Evolutionary conservation across 306 rosid genomes (phyloP), one percentile per base, ranked within the genome.

Genomic region (Vigna nakashimae): DNA sequence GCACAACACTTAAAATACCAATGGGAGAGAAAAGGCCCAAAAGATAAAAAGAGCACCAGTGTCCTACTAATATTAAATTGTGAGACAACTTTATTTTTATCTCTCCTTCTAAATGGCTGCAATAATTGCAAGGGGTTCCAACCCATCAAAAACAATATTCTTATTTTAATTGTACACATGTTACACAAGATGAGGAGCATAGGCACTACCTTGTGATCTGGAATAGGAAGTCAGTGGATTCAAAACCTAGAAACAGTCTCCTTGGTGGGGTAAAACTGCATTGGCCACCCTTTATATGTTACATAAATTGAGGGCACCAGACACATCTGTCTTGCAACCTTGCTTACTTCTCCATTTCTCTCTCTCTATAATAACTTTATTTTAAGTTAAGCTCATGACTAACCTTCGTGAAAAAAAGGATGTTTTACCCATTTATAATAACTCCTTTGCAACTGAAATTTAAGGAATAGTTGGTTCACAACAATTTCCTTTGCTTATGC

Each of bases 271-370:
- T 59, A 26, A 59, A 17, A 28, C 40, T 59, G 18, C 16, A 57
- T 28, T 9, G 14, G 24, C 6, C 14, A 2, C 46, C 46, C 22
- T 34, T 34, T 32, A 60, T 15, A 62, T 59, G 7, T 46, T 74
- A 60, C 58, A 48, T 58, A 59, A 13, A 73, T 20, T 8, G 14
- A 73, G 30, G 20, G 30, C 60, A 55, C 10, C 30, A 5, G 2
- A 17, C 12, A 56, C 77, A 73, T 7, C 17, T 57, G 28, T 18
- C 28, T 46, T 36, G 12, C 78, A 30, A 26, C 69, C 12, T 58
- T 16, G 69, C 57, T 59, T 46, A 15, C 78, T 59, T 73, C 11
- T 72, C 50, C 42, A 24, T 40, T 57, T 38, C 38, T 40, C 45
- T 38, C 65, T 73, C 65, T 45, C 16, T 30, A 64, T 30, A 57